A percentile compares a stretch with the other conserved stretches of the same genome.
phyloP scores from a whole-genome alignment of 1,139 yeast genomes.

The Scheffersomyces segobiensis region DNA sequence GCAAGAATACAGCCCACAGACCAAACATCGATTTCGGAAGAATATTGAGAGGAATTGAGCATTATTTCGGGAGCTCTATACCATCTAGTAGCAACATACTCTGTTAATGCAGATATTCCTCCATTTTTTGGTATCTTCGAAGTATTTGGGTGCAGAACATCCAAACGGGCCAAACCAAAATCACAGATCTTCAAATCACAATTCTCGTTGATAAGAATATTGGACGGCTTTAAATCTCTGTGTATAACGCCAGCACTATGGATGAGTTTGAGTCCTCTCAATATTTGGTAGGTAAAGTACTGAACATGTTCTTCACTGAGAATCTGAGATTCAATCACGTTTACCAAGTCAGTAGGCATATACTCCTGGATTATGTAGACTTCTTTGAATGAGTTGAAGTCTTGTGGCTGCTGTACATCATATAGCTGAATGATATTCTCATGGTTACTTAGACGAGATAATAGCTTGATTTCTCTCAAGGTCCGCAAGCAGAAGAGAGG shows the following conservation, averaged over 20 bases:
- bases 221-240: conserved; percentile 91
- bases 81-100: conserved; percentile 81
- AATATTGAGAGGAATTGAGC: conserved; percentile 67
- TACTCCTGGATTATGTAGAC: conserved; percentile 71
- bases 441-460: conserved; percentile 37
- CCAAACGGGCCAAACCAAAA: conserved; percentile 65
- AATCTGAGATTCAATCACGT: conserved; percentile 53
- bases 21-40: conserved; percentile 77
- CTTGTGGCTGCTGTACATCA: conserved; percentile 40
- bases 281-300: conserved; percentile 79
- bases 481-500: conserved; percentile 41
- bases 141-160: conserved; percentile 21
- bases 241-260: conserved; percentile 98
- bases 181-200: conserved; percentile 97
- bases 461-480: conserved; percentile 40
- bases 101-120: conserved; percentile 52
- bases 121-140: conserved; percentile 14
- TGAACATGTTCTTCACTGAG: conserved; percentile 68
- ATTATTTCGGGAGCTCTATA: conserved; percentile 79
- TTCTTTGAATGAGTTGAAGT: conserved; percentile 51
- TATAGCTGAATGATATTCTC: conserved; percentile 42
- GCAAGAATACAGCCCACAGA: conserved; percentile 78
- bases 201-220: conserved; percentile 89
- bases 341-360: conserved; percentile 69
- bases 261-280: conserved; percentile 90